These are phyloP conservation scores for Salmacisia buchloeana DNA, from an alignment of 1,284 basidiomycete species.

Conservation along the genomic window DNA sequence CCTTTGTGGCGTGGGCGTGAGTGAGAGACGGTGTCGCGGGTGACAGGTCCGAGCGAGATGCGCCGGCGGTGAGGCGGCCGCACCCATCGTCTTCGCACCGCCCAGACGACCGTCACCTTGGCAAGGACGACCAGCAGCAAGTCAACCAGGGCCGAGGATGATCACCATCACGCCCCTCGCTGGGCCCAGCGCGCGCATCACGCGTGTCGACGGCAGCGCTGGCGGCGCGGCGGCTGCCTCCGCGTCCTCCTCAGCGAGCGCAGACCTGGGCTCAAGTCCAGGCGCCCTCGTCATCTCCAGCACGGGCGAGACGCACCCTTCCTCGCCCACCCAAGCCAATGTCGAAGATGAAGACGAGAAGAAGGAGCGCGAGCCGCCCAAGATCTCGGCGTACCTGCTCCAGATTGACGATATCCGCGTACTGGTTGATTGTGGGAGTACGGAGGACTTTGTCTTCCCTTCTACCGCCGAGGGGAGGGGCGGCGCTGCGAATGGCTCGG, in stretches of 20 bases:
- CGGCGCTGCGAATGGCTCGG: too few relatives aligned
- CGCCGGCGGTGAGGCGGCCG: too few relatives aligned
- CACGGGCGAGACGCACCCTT: background rate
- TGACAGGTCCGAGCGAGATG: too few relatives aligned
- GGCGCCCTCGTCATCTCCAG: background rate
- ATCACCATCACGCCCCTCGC: slow-evolving; percentile 6
- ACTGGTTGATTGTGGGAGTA: slow-evolving; percentile 78
- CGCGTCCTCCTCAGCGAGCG: too few relatives aligned
- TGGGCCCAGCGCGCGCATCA: background rate
- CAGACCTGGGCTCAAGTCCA: background rate
- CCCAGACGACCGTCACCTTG: too few relatives aligned
- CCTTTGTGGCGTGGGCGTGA: too few relatives aligned
- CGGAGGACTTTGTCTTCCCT: slow-evolving; percentile 41
- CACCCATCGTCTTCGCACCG: too few relatives aligned
- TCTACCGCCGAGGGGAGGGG: slow-evolving; percentile 38
- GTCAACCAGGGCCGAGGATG: too few relatives aligned
- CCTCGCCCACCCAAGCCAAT: background rate
- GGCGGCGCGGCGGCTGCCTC: background rate
- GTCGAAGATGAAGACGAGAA: too few relatives aligned
- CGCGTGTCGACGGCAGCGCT: background rate
- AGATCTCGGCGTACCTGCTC: slow-evolving; percentile 63
- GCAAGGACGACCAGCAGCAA: too few relatives aligned
- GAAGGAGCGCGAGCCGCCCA: slow-evolving; percentile 29
- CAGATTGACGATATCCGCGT: slow-evolving; percentile 92
- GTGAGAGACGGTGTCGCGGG: too few relatives aligned